These are phyloP conservation scores for Pachyrhizus erosus DNA, from an alignment of 306 rosid species.

Conservation along the genomic window DNA sequence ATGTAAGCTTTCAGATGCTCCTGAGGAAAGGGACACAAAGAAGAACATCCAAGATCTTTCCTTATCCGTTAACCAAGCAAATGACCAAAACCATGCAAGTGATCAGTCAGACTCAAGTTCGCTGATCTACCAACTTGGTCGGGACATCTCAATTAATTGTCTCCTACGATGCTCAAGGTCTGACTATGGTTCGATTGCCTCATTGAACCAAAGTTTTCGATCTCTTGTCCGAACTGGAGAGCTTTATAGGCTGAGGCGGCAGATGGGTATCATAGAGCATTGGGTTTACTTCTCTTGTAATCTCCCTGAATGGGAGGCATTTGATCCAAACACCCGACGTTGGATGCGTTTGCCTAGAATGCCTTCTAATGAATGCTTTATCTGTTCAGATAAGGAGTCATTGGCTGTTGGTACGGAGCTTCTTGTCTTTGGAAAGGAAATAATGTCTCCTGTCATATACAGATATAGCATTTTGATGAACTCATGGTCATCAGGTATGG, in stretches of 20 bases:
- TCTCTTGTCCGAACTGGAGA: slow-evolving; percentile 62
- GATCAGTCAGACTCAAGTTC: slow-evolving; percentile 57
- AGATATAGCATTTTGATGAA: slow-evolving; percentile 71
- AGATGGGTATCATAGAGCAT: slow-evolving; percentile 65
- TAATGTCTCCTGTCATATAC: slow-evolving; percentile 63
- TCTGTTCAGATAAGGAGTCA: slow-evolving; percentile 77
- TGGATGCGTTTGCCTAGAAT: slow-evolving; percentile 76
- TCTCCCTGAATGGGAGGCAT: slow-evolving; percentile 84
- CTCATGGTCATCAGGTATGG: slow-evolving; percentile 65
- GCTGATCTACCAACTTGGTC: slow-evolving; percentile 63
- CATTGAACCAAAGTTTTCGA: slow-evolving; percentile 60
- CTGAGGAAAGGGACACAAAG: slow-evolving; percentile 31
- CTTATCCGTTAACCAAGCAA: slow-evolving; percentile 36
- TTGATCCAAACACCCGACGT: slow-evolving; percentile 56
- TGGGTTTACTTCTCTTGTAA: slow-evolving; percentile 85
- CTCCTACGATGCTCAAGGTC: slow-evolving; percentile 73
- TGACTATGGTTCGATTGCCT: slow-evolving; percentile 65
- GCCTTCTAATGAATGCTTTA: slow-evolving; percentile 73
- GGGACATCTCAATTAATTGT: slow-evolving; percentile 68
- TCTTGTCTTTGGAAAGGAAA: slow-evolving; percentile 82
- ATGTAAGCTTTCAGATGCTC: slow-evolving; percentile 53
- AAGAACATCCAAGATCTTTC: slow-evolving; percentile 40
- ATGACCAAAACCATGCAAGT: slow-evolving; percentile 44
- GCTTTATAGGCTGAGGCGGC: slow-evolving; percentile 65
- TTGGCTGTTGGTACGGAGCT: slow-evolving; percentile 84